Base-by-base conservation (phyloP, 441 rosid genomes). In the Erodium texanum region DNA sequence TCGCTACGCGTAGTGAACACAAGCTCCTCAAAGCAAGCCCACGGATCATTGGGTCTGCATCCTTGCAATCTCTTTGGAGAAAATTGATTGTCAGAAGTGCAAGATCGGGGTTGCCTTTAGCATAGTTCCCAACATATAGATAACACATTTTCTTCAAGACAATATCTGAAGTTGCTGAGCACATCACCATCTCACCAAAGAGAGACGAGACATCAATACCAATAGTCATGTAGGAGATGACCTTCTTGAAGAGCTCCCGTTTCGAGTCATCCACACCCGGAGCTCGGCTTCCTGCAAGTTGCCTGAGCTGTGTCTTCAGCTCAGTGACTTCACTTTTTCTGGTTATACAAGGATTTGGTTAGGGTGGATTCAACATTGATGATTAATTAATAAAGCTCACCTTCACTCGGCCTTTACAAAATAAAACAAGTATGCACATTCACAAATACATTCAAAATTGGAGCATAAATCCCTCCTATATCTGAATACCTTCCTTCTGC, bases 141-240 rank as follows among this genome's bases (percentile, higher is more conserved):
- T 91, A 93, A 71, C 97, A 93, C 97, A 93, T 93, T 75, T 93
- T 93, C 92, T 93, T 93, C 82, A 93, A 74, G 50, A 93, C 99
- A 68, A 91, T 91, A 77, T 93, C 97, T 22, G 97, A 86, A 36
- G 99, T 91, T 1, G 95, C 97, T 0, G 96, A 93, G 79, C 99
- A 93, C 99, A 93, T 93, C 54, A 93, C 97, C 97, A 93, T 93
- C 84, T 93, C 99, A 14, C 99, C 96, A 38, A 93, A 93, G n/a
- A 93, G 83, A 15, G 97, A 81, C 2, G 99, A 86, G 71, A 93
- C 99, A 24, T 93, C 99, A 58, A 93, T 84, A 62, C 99, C 96
- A 16, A 93, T 85, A 3, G 96, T 93, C 99, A 91, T 93, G 79
- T 85, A 83, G 0, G 99, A 91, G 61, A 93, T 93, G 43, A 88